phyloP scores from a whole-genome alignment of 1,284 basidiomycete species.

The Ceratobasidium sp. region DNA sequence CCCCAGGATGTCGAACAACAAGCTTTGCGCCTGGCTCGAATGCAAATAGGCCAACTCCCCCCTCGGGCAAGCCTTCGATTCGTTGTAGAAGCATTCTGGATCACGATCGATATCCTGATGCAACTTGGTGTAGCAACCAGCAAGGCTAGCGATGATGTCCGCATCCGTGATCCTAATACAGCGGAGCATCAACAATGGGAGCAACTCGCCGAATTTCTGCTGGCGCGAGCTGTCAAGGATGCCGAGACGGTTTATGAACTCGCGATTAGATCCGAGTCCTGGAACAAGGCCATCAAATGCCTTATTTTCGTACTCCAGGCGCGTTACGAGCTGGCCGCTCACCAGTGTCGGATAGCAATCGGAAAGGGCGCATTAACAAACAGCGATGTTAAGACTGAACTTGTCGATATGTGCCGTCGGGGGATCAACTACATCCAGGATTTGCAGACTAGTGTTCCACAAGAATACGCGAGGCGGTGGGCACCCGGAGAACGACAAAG shows the following conservation, averaged over 20 bases:
- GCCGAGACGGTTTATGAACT: slow-evolving; percentile 59
- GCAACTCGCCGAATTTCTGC: slow-evolving; percentile 61
- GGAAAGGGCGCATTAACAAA: slow-evolving; percentile 44
- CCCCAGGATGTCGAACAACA: slow-evolving; percentile 58
- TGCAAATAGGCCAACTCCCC: slow-evolving; percentile 67
- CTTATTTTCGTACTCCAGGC: slow-evolving; percentile 60
- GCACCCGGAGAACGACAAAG: neutral
- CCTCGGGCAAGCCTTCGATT: slow-evolving; percentile 69
- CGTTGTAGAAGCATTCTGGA: slow-evolving; percentile 68
- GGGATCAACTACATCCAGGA: slow-evolving; percentile 5
- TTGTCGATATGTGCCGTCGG: slow-evolving; percentile 45
- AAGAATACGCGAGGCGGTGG: slow-evolving; percentile 51
- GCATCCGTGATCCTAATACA: neutral
- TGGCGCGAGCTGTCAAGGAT: slow-evolving; percentile 61
- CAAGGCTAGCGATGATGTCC: slow-evolving; percentile 20
- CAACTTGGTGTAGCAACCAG: neutral
- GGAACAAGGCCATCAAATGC: slow-evolving; percentile 60
- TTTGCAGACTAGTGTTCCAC: slow-evolving; percentile 45
- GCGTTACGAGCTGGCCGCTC: slow-evolving; percentile 56
- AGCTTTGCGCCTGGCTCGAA: slow-evolving; percentile 64
- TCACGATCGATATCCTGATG: slow-evolving; percentile 60
- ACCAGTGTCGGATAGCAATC: slow-evolving; percentile 18
- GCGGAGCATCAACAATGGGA: neutral
- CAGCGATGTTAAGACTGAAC: slow-evolving; percentile 43
- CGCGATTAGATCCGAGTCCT: slow-evolving; percentile 58